Evolutionary conservation across 768 basidiomycete genomes (phyloP), one percentile per base, ranked within the genome.

Genomic region (Daedaleopsis nitida): DNA sequence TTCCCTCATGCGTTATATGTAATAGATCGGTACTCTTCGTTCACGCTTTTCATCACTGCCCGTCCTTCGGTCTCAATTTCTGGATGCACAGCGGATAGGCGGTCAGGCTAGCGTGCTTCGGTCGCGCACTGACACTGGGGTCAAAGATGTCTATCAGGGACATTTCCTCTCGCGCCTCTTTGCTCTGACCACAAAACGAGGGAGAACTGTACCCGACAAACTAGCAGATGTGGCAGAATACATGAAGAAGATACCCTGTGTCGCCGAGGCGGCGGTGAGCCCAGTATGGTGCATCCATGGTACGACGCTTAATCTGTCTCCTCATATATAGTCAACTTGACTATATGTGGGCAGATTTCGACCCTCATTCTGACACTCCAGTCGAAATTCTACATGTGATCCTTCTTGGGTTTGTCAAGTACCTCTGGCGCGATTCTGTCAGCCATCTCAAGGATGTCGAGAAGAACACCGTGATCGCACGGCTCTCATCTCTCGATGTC

Each of bases 321-420:
- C 19, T 4, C 23, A 17, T 23, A 38, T 14, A 38, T 8, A 8
- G 37, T 8, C 14, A 38, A 16, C 9, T 37, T 47, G 3, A 43
- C 42, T 19, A 42, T 57, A 11, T 5, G 13, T 5, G 3, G 17
- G 9, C 55, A 80, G 80, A 71, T 6, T 62, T 82, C 1, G 75
- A 83, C 62, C 75, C 80, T 1, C 74, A 81, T 58, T 51, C 35
- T 4, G 80, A 81, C 62, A 79, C 80, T 0, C 79, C 79, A 4
- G 77, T 80, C 0, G 78, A 81, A 58, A 77, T 81, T 39, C 68
- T 81, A 0, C 80, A 82, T 64, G 74, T 77, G 5, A 63, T 80
- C 21, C 68, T 81, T 0, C 74, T 81, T 3, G 79, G 80, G 0
- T 74, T 80, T 66, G 74, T 81, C 45, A 82, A 82, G 52, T 83